Conservation (phyloP, 2,329 filamentous ascomycete species). For the Apiospora marii region DNA sequence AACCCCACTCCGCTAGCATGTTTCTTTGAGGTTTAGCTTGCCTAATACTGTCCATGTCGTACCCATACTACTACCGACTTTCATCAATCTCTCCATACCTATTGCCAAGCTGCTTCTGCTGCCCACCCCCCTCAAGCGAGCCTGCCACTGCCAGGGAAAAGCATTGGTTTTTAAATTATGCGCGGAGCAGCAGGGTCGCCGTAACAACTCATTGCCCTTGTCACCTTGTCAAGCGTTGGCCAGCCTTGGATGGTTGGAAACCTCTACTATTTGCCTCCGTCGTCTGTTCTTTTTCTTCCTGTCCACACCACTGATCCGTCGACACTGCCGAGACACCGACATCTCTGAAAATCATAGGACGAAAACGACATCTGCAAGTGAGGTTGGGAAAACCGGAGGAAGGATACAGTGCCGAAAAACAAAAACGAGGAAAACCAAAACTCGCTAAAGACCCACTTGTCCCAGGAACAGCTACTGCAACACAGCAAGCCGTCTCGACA, state of each 20-base stretch:
- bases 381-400: slow-evolving; percentile 6
- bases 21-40: slow-evolving; percentile 13
- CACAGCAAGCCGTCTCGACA: neutral
- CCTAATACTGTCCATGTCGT: neutral
- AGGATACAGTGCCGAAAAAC: slow-evolving; percentile 1
- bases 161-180: slow-evolving; percentile 22
- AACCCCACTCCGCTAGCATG: neutral
- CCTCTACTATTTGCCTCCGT: neutral
- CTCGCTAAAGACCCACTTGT: slow-evolving; percentile 13
- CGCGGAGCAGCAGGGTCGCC: slow-evolving; percentile 4
- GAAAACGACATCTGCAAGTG: neutral
- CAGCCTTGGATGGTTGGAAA: slow-evolving; percentile 1
- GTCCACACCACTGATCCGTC: neutral
- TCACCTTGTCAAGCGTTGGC: neutral
- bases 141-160: neutral
- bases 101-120: too few species aligned
- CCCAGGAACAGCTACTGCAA: slow-evolving; percentile 11
- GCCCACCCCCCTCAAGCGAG: neutral
- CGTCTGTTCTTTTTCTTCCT: slow-evolving; percentile 12
- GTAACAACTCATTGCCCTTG: slow-evolving; percentile 9
- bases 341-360: slow-evolving; percentile 8
- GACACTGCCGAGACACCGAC: neutral
- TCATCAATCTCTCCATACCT: neutral
- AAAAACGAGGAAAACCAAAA: neutral
- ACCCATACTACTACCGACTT: neutral